phyloP scores from a whole-genome alignment of 2,329 filamentous ascomycete species.

The Nemania sp. region DNA sequence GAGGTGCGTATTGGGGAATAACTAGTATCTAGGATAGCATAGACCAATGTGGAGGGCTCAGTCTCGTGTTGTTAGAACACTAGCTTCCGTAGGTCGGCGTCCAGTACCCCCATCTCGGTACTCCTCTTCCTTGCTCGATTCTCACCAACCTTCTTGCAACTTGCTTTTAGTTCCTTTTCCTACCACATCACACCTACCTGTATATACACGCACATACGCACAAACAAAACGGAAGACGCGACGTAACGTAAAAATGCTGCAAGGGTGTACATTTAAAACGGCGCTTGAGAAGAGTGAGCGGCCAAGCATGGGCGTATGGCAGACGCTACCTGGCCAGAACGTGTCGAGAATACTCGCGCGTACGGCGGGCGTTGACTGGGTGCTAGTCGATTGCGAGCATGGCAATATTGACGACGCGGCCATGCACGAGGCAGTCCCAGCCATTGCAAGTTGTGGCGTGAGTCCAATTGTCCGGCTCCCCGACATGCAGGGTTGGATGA shows the following conservation, averaged over 20 bases:
- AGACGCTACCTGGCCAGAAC: constrained; percentile 72
- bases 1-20: background rate
- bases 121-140: constrained; percentile 8
- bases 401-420: constrained; percentile 67
- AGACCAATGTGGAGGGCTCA: constrained; percentile 17
- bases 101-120: background rate
- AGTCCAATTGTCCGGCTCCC: constrained; percentile 69
- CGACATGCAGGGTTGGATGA: constrained; percentile 67
- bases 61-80: constrained; percentile 6
- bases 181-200: background rate
- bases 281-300: constrained; percentile 61
- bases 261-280: constrained; percentile 58
- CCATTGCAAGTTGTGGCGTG: constrained; percentile 66
- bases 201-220: constrained; percentile 8
- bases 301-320: constrained; percentile 70
- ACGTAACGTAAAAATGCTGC: constrained; percentile 30
- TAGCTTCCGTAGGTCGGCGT: constrained; percentile 29
- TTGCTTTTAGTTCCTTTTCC: background rate
- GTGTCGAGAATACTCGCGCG: constrained; percentile 70
- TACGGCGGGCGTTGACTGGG: constrained; percentile 71
- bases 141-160: constrained; percentile 4
- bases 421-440: constrained; percentile 70
- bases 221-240: background rate
- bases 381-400: constrained; percentile 71
- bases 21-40: background rate